A percentile compares a stretch with the other conserved stretches of the same genome.
Conservation (phyloP, 176 grass and related monocot species). For the Triticum urartu region DNA sequence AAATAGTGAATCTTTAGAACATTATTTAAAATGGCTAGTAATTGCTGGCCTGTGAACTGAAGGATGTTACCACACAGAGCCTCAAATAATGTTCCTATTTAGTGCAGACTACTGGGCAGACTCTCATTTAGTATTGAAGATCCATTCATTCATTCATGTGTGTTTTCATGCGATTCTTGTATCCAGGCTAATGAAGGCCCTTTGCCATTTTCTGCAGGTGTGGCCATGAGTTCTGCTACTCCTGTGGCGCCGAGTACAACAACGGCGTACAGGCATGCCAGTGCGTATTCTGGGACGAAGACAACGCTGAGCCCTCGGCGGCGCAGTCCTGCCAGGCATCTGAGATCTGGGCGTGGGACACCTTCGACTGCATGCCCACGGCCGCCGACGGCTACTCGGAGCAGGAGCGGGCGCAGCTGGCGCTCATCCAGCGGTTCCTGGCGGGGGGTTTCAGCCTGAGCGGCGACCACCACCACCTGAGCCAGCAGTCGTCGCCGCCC, state of each 20-base stretch:
- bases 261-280: conserved; percentile 80
- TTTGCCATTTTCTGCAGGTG: conserved; percentile 60
- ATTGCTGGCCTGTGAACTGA: not conserved
- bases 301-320: conserved; percentile 17
- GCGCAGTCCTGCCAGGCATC: conserved; percentile 53
- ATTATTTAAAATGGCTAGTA: not conserved
- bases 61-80: not conserved
- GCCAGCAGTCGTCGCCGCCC: conserved; percentile 66
- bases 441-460: conserved; percentile 71
- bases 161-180: not conserved
- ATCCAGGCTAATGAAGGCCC: not conserved
- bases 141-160: not conserved
- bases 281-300: conserved; percentile 72
- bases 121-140: not conserved
- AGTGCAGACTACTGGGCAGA: not conserved
- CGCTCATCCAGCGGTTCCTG: conserved; percentile 91
- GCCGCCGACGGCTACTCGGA: conserved; percentile 85
- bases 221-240: conserved; percentile 97
- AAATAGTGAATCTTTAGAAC: not conserved
- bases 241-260: conserved; percentile 73
- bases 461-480: conserved; percentile 50
- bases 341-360: conserved; percentile 89
- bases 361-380: conserved; percentile 68
- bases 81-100: not conserved
- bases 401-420: conserved; percentile 91